Conservation (phyloP, 495 filamentous ascomycete genomes). For the Hypoxylon subgilvum region DNA sequence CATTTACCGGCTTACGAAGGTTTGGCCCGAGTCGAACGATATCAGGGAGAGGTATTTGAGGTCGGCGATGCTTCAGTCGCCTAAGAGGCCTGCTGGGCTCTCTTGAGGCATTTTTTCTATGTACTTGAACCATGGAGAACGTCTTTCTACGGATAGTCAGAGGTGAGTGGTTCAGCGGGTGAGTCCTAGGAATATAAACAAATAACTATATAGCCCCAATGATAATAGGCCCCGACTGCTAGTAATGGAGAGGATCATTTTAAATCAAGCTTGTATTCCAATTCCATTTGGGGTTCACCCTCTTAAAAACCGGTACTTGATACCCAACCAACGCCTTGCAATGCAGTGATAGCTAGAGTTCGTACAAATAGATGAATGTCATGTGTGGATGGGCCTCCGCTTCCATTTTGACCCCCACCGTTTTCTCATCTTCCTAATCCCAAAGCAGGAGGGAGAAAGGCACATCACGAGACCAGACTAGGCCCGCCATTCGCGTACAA, state of each 20-base stretch:
- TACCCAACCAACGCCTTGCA: conserved; percentile 40
- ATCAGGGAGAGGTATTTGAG: conserved; percentile 24
- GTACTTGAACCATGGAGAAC: no score
- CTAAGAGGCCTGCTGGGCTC: conserved; percentile 16
- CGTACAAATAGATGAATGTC: not conserved
- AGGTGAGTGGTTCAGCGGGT: no score
- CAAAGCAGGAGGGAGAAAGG: not conserved
- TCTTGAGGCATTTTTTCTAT: no score
- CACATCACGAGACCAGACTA: conserved; percentile 10
- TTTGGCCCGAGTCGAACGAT: conserved; percentile 32
- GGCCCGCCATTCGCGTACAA: conserved; percentile 47
- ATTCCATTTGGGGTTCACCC: not conserved
- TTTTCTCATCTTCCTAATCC: not conserved
- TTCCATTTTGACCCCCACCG: not conserved
- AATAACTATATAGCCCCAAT: not conserved
- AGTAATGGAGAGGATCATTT: no score
- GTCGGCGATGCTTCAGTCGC: conserved; percentile 26
- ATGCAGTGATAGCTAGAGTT: conserved; percentile 31
- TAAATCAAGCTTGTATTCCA: conserved; percentile 5
- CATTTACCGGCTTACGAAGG: conserved; percentile 20
- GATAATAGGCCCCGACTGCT: no score
- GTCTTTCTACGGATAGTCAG: no score
- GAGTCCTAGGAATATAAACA: not conserved
- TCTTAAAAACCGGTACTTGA: conserved; percentile 6
- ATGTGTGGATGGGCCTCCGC: not conserved